Base-by-base conservation (phyloP, 1,284 basidiomycete genomes). In the Phellinidium pouzarii region DNA sequence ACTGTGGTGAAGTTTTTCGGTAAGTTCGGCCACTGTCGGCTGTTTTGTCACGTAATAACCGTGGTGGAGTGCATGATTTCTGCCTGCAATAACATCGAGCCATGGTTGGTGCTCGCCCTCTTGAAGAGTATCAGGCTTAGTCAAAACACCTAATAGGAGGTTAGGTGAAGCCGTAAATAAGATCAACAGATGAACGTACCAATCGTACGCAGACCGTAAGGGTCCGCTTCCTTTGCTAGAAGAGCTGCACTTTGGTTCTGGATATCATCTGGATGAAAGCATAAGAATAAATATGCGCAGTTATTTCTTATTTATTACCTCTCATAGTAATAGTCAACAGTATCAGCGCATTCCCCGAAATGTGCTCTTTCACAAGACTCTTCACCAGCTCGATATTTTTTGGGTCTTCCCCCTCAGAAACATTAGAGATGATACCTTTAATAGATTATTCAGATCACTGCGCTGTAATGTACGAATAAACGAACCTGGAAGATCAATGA, bases 401-500 rank as follows among this genome's bases (percentile, higher is more conserved):
- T 3, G 61, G 58, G 9, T 68, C 66, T 3, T 49, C 48, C 5
- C 44, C 44, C 26, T 45, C 44, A 7, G 44, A n/a, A 4, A 67
- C 68, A 42, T 69, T 69, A 27, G 69, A 65, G 22, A 71, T 68
- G 12, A 72, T 48, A 8, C 64, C 66, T 64, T 9, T 59, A 56
- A 19, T 17, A 6, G 19, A 27, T 44, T 22, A 19, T 22, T 43
- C n/a, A 56, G 49, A 26, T 14, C 12, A 17, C n/a, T 31, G 34
- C 9, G 37, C 14, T 26, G 3, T 11, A 11, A 20, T 3, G 17
- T 14, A 37, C 12, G 38, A 6, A 31, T 31, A 36, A 6, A 53
- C 59, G n/a, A 57, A 74, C 72, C 73, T 6, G 74, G 74, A 14
- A 76, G 62, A 55, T 76, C 74, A 29, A 75, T 65, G 54, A 77